These are phyloP conservation scores for Lachancea dasiensis DNA, from an alignment of 805 yeast genomes.

Conservation along the genomic window DNA sequence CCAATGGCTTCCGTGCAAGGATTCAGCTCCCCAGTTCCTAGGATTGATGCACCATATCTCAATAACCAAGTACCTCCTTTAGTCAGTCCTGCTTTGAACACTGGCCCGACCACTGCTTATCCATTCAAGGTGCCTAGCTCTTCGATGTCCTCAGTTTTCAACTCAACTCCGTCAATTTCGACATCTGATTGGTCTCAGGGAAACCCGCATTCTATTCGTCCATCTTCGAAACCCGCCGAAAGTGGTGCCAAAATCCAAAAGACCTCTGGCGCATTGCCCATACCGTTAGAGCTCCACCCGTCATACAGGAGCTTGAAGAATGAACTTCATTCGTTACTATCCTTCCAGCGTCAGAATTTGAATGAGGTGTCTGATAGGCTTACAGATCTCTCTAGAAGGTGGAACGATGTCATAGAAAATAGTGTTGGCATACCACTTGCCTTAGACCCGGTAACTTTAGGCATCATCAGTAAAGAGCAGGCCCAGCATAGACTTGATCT, in stretches of 20 bases:
- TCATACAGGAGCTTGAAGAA: slow-evolving; percentile 1
- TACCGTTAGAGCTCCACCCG: neutral
- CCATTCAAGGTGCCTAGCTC: neutral
- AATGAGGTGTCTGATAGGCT: slow-evolving; percentile 38
- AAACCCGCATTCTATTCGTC: neutral
- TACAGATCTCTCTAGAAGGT: slow-evolving; percentile 38
- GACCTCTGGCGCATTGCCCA: neutral
- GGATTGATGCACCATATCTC: neutral
- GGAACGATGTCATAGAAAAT: slow-evolving; percentile 41
- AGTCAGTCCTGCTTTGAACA: too few relatives aligned
- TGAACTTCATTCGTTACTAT: slow-evolving; percentile 18
- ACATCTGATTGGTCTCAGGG: neutral
- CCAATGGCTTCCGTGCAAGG: neutral
- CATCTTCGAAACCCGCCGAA: neutral
- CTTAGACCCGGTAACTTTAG: slow-evolving; percentile 52
- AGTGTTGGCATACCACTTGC: slow-evolving; percentile 38
- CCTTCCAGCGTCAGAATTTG: slow-evolving; percentile 30
- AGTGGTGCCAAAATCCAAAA: neutral
- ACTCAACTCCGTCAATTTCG: neutral
- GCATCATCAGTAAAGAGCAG: slow-evolving; percentile 52
- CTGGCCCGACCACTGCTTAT: too few relatives aligned
- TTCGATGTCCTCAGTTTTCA: neutral
- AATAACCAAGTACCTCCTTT: too few relatives aligned
- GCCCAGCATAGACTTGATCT: slow-evolving; percentile 48
- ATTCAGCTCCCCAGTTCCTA: neutral